Base-by-base conservation (phyloP, 2,329 filamentous ascomycete genomes). In the Aspergillus chevalieri region DNA sequence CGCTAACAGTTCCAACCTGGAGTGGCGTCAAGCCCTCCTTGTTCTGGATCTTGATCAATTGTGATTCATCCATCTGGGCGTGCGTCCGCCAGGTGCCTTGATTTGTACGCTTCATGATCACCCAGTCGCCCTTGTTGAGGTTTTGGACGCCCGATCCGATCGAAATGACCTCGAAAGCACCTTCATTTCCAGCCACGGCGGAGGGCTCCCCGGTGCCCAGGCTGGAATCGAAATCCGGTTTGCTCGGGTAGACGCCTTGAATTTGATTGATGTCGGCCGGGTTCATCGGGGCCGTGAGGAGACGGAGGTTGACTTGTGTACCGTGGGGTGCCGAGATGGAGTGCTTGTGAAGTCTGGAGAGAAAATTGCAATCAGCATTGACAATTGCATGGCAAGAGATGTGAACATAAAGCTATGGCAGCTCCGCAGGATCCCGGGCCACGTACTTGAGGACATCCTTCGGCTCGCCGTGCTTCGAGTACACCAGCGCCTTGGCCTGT, bases 181-280 rank as follows among this genome's bases (percentile, higher is more conserved):
- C 94, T 69, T 98, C 94, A 66, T 96, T 97, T 6, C 70, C 70
- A 38, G 58, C 67, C 6, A 72, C 66, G 1, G 89, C 88, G 6
- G 86, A 82, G 2, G 91, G 89, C 21, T 83, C 76, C 1, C 82
- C 58, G 0, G 91, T 96, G 49, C 90, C 87, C 48, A 98, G 82
- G 1, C 82, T 71, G 5, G 83, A 84, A 15, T 82, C 84, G 71
- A 95, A 91, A 42, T 80, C 75, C 0, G 91, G 90, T 66, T 89
- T 89, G 43, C 84, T 84, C 53, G 92, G 92, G 74, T 98, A 98
- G 3, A 92, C 90, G 57, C 93, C 93, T 76, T 98, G 93, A 63
- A 98, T 88, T 63, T 92, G 92, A 77, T 98, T 98, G 70, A 98
- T 88, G 73, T 98, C 93, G 64, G 93, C 91, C 21, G 93, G 93